Evolutionary conservation across 768 basidiomycete genomes (phyloP).

Genomic region (Phlegmacium glaucopus): DNA sequence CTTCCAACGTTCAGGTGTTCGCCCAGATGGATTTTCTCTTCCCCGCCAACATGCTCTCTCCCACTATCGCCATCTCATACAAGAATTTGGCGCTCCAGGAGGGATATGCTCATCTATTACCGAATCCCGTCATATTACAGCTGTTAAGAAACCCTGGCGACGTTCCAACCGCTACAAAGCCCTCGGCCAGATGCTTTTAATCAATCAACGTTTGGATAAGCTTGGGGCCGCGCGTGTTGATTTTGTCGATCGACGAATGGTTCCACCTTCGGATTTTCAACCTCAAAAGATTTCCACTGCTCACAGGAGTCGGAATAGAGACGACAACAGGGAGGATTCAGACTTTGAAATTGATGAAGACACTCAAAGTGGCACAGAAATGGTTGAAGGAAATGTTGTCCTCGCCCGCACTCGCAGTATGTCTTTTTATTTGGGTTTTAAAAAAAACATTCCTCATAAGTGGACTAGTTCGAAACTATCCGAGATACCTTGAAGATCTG

Average conservation of each 20-base stretch:
- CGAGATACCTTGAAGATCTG: too few relatives aligned
- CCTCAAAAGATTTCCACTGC: neutral
- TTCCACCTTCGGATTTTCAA: conserved; percentile 4
- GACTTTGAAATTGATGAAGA: neutral
- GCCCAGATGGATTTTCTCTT: conserved; percentile 8
- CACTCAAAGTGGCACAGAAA: neutral
- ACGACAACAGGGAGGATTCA: neutral
- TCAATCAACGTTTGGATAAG: conserved; percentile 18
- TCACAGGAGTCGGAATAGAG: neutral
- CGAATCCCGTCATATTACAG: conserved; percentile 21
- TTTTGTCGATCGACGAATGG: conserved; percentile 16
- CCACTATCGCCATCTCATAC: conserved; percentile 10
- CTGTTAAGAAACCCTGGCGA: conserved; percentile 25
- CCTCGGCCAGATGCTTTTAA: conserved; percentile 24
- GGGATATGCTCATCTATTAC: conserved; percentile 20
- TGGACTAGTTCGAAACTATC: too few relatives aligned
- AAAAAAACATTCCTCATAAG: conserved; percentile 1
- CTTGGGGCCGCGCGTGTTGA: conserved; percentile 13
- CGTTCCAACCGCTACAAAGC: conserved; percentile 19
- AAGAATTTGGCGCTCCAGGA: conserved; percentile 12
- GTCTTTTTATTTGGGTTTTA: neutral
- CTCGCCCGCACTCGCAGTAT: neutral
- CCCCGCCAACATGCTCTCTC: conserved; percentile 14
- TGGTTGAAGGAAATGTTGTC: too few relatives aligned
- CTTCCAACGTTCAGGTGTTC: conserved; percentile 16